Conservation (phyloP, 108 stramenopile species). For the Cyclotella kingstonii region DNA sequence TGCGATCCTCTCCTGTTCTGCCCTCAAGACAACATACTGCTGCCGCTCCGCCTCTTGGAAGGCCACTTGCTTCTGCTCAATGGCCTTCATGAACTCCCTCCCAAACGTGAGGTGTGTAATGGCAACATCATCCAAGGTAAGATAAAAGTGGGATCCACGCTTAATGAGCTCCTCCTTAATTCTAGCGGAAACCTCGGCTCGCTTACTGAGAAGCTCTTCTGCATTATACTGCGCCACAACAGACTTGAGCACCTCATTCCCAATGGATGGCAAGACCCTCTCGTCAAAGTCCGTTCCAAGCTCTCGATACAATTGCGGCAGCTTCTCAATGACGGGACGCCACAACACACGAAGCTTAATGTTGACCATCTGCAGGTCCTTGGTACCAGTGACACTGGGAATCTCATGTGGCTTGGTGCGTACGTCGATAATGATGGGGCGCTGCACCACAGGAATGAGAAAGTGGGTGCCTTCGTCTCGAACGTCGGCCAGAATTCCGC, state of each 20-base stretch:
- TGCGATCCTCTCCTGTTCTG: constrained; percentile 98
- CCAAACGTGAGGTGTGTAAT: constrained; percentile 99
- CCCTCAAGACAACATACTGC: constrained; percentile 93
- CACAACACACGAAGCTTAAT: constrained; percentile 98
- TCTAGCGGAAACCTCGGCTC: constrained; percentile 90
- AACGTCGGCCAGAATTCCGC: constrained; percentile 90
- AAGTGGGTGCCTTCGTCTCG: constrained; percentile 96
- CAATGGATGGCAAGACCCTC: constrained; percentile 98
- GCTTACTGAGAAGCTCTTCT: constrained; percentile 97
- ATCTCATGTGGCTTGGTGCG: constrained; percentile 96
- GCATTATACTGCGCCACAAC: constrained; percentile 99
- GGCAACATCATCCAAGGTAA: constrained; percentile 98
- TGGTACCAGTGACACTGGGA: constrained; percentile 96
- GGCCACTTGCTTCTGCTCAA: constrained; percentile 99
- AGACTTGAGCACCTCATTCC: constrained; percentile 98
- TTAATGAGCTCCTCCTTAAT: constrained; percentile 94
- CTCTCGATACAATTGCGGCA: constrained; percentile 92
- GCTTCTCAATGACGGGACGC: constrained; percentile 90
- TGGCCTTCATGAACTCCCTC: constrained; percentile 97
- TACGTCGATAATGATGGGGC: constrained; percentile 94
- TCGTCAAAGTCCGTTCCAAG: constrained; percentile 98
- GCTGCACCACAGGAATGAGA: constrained; percentile 84
- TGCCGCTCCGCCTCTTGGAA: constrained; percentile 99
- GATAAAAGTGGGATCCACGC: constrained; percentile 92
- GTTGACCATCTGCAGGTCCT: constrained; percentile 99